Evolutionary conservation across 768 basidiomycete species (phyloP), one percentile per base, ranked within the genome.

Genomic region (Gyrodon lividus): DNA sequence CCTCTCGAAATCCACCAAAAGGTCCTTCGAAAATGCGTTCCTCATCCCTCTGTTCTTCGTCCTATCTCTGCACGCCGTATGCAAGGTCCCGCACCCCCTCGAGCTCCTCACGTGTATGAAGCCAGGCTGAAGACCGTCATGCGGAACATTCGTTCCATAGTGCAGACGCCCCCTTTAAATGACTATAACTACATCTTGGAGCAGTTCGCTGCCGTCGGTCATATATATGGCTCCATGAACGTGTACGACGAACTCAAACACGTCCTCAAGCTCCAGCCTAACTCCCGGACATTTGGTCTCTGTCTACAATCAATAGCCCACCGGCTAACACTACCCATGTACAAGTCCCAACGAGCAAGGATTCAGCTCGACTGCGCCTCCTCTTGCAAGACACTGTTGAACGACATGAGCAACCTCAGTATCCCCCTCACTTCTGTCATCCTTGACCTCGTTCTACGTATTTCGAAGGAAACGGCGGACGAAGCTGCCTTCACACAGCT

Each of bases 101-200:
- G 61, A 16, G 54, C 58, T 3, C 74, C 78, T 2, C 84, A 87
- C 58, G 43, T 76, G 9, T 80, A 88, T 60, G 89, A 91, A 68
- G 67, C 72, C 16, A 83, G 89, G 26, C 79, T 89, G 59, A 80
- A 82, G 65, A 68, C 75, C 17, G 71, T 93, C 62, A 79, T 93
- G 52, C 76, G 76, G 46, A 87, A 88, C 64, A 90, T 92, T 20
- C 82, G 82, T 47, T 72, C 74, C 34, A 61, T 77, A 12, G 62
- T 49, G 63, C 67, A 39, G 75, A 79, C 19, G 50, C 77, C 68
- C 12, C 59, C 63, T 12, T 51, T 86, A 46, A 79, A 82, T 2
- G 91, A 92, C 65, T 92, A 87, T 65, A 77, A 91, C 64, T 84
- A 84, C 60, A 71, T 93, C 52, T 65, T 93, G 45, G 76, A 80